Conservation (phyloP, 2,329 filamentous ascomycete genomes). For the Corniculantispora saksenae region DNA sequence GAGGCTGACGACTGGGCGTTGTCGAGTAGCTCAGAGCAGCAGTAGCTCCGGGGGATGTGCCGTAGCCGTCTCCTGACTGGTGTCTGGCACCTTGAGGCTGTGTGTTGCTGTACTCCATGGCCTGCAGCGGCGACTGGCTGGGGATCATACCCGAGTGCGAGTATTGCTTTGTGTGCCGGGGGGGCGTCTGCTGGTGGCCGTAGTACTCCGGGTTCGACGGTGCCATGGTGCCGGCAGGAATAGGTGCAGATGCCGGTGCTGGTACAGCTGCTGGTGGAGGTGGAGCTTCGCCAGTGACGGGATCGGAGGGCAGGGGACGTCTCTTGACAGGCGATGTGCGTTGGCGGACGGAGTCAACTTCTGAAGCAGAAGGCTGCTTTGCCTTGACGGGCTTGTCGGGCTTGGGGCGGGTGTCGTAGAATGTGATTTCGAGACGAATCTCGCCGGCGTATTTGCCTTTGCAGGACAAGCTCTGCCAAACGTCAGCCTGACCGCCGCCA, state of each 20-base stretch:
- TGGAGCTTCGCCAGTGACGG: constrained; percentile 57
- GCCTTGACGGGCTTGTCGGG: constrained; percentile 68
- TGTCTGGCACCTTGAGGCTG: constrained; percentile 38
- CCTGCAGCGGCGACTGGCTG: constrained; percentile 55
- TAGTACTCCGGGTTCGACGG: constrained; percentile 38
- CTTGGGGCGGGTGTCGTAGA: constrained; percentile 87
- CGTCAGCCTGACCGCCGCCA: constrained; percentile 89
- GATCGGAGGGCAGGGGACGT: constrained; percentile 79
- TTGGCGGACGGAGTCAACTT: constrained; percentile 40
- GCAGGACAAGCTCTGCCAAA: constrained; percentile 86
- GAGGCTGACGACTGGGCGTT: constrained; percentile 32
- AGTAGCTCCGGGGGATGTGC: constrained; percentile 34
- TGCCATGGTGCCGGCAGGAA: constrained; percentile 27
- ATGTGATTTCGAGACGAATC: constrained; percentile 92
- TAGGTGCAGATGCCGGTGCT: constrained; percentile 25
- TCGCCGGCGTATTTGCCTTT: constrained; percentile 96
- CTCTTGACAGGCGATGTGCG: constrained; percentile 70
- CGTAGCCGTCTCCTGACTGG: constrained; percentile 40
- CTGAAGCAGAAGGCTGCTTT: constrained; percentile 41
- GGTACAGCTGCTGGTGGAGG: constrained; percentile 35
- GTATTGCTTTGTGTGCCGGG: constrained; percentile 45
- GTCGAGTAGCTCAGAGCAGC: constrained; percentile 22
- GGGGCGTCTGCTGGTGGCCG: constrained; percentile 45
- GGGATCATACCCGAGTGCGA: constrained; percentile 44
- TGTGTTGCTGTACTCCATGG: constrained; percentile 50